Base-by-base conservation (phyloP, 768 basidiomycete genomes). In the Kwoniella europaea region DNA sequence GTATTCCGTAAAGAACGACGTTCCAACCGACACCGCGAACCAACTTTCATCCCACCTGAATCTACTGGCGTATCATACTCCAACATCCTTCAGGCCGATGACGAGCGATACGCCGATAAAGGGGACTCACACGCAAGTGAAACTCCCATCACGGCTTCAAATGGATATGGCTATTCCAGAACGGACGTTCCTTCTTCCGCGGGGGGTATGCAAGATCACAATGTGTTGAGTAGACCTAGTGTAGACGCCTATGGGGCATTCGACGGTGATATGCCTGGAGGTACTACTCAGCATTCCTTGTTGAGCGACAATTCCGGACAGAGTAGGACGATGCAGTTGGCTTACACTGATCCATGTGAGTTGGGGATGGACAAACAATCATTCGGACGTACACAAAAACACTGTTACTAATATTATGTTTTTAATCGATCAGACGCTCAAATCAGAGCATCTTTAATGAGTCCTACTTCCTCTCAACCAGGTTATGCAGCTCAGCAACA, bases 231-330 rank as follows among this genome's bases (percentile, higher is more conserved):
- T 60, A 44, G 67, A 72, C 60, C 88, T 9, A 92, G 91, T 73
- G 88, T 94, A 84, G 94, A 95, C 76, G 89, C 89, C 16, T 94
- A 95, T 77, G 94, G 93, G 58, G 93, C 93, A 27, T 96, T 94
- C 84, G 91, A 90, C 0, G 93, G 94, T 77, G 92, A 92, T 52
- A 88, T 92, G 0, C 92, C 93, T 1, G 88, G 86, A 67, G 92
- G 91, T 24, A 93, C 90, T 74, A 29, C 5, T 22, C 41, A 44
- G n/a, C 18, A 43, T n/a, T 43, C 59, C 10, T 16, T 44, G n/a
- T 61, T 35, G 10, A 86, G 88, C 24, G 86, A 58, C 82, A 88
- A 88, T 18, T 87, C 57, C 6, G 89, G 29, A 85, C 69, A 94
- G 50, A 94, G 92, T 83, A 85, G 93, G 81, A 95, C 94, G 65